Evolutionary conservation across 2,329 filamentous ascomycete genomes (phyloP), one percentile per base, ranked within the genome.

Genomic region (Tolypocladium amazonense): DNA sequence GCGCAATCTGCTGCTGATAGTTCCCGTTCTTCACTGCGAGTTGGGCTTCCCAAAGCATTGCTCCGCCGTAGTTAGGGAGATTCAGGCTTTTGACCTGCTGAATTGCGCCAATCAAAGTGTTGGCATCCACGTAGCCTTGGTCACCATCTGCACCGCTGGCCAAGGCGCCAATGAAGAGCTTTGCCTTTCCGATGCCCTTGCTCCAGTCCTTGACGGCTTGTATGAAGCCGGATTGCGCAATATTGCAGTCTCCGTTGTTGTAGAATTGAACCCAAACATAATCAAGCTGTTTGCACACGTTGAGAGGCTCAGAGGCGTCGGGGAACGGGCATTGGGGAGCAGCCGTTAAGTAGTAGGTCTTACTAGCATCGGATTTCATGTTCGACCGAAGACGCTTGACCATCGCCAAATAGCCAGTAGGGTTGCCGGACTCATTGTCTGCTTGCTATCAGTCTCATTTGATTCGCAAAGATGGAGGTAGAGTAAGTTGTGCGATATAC

Each of bases 31-130:
- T 86, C 12, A 71, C 71, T 61, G 79, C 82, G 4, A 80, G 75
- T 71, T 85, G 83, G 30, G 75, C 80, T 70, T 88, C 85, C 85
- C 84, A 88, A 70, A 87, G 76, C 85, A 88, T 87, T 18, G 86
- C 77, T 33, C 85, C 85, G 7, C 84, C 85, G 65, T 88, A 87
- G 70, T 79, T 85, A 2, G 74, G 70, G 66, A 81, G 86, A 39
- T 72, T 70, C 71, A 80, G 79, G 50, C 71, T 73, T 66, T 83
- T 84, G 27, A 65, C 65, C 8, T 58, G 55, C 37, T 75, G 59
- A 62, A 87, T 77, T 35, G 85, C 74, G 27, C 71, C 65, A 23
- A 69, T 71, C 25, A 88, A 73, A 8, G 73, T 66, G n/a, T 62
- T 65, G 1, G 76, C 73, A 5, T 72, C 65, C 20, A 79, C 65